phyloP scores from a whole-genome alignment of 805 yeast genomes.

The Yarrowia sp. region DNA sequence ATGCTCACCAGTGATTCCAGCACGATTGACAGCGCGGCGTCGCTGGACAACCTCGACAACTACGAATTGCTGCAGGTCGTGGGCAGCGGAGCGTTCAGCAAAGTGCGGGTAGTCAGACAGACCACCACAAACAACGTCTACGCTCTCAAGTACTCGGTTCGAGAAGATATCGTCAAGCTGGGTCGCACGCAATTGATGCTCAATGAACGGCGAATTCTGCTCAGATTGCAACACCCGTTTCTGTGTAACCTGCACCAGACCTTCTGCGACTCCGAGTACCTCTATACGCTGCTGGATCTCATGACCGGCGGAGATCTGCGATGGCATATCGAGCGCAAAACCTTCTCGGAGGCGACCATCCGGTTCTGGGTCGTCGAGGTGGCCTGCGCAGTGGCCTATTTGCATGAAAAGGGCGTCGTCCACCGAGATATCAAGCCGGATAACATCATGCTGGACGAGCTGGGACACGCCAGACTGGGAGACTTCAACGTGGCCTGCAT shows the following conservation, averaged over 20 bases:
- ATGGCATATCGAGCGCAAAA: constrained; percentile 66
- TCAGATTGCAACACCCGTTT: constrained; percentile 89
- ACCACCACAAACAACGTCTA: constrained; percentile 50
- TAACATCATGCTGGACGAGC: constrained; percentile 65
- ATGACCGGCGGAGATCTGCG: constrained; percentile 94
- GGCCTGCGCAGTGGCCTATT: constrained; percentile 77
- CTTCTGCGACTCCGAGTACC: constrained; percentile 86
- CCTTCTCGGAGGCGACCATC: constrained; percentile 76
- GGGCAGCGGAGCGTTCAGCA: constrained; percentile 87
- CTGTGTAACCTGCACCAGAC: constrained; percentile 90
- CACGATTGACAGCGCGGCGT: constrained; percentile 12
- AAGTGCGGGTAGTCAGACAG: constrained; percentile 60
- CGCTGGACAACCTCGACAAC: constrained; percentile 40
- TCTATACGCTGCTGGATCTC: constrained; percentile 90
- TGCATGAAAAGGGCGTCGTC: constrained; percentile 65
- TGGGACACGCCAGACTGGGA: constrained; percentile 66
- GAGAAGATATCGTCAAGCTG: constrained; percentile 91
- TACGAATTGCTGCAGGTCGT: constrained; percentile 61
- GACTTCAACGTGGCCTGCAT: constrained; percentile 67
- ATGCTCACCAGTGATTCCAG: not conserved
- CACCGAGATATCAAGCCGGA: constrained; percentile 80
- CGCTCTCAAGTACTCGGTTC: constrained; percentile 90
- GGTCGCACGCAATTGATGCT: constrained; percentile 93
- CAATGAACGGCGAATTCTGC: constrained; percentile 89
- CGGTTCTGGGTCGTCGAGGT: constrained; percentile 84